phyloP scores from a whole-genome alignment of 306 rosid genomes.

The Benincasa hispida region DNA sequence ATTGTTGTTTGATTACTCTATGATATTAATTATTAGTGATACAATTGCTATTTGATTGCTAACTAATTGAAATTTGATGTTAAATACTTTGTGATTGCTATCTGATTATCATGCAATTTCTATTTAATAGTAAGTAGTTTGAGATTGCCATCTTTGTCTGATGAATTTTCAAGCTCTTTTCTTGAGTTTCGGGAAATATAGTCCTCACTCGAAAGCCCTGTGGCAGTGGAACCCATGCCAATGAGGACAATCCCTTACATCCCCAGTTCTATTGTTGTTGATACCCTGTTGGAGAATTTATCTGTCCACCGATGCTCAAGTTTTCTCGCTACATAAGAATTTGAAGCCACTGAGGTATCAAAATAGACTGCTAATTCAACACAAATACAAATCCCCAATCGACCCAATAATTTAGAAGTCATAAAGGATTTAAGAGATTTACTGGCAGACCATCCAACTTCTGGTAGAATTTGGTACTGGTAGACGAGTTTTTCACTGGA shows the following conservation, averaged over 20 bases:
- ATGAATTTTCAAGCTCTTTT: too few species aligned
- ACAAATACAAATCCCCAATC: neutral
- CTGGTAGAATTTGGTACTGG: conserved; percentile 17
- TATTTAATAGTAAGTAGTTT: too few species aligned
- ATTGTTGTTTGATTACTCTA: too few species aligned
- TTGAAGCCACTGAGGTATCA: neutral
- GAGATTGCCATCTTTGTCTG: too few species aligned
- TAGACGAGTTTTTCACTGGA: conserved; percentile 7
- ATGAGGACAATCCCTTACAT: conserved; percentile 27
- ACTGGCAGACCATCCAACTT: conserved; percentile 42
- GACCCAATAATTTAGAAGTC: neutral
- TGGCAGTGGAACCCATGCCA: conserved; percentile 46
- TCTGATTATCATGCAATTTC: too few species aligned
- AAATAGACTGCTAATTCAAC: neutral
- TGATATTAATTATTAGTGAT: too few species aligned
- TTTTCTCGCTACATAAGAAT: conserved; percentile 20
- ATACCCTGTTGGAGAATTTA: conserved; percentile 11
- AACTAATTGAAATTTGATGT: too few species aligned
- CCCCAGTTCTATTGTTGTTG: conserved; percentile 19
- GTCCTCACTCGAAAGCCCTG: conserved; percentile 39
- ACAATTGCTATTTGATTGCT: too few species aligned
- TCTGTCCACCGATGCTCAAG: conserved; percentile 2
- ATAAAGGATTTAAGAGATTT: neutral
- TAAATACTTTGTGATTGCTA: too few species aligned
- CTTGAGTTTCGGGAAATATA: conserved; percentile 19